Conservation (phyloP, 257 asterid genomes). For the Echium plantagineum region DNA sequence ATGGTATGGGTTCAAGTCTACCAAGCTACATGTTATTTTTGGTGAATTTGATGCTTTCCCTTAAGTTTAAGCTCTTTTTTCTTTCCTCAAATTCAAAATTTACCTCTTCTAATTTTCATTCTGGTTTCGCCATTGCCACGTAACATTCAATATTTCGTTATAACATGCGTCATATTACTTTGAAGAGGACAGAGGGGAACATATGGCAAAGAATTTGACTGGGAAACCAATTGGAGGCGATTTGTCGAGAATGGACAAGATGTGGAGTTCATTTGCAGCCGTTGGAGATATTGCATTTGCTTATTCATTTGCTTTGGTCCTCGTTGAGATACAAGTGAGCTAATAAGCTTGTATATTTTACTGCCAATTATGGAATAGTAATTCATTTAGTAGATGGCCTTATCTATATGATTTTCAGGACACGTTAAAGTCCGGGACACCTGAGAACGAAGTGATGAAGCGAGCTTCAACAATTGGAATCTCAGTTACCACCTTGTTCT, state of each 20-base stretch:
- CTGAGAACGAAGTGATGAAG: conserved; percentile 74
- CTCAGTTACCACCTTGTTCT: conserved; percentile 66
- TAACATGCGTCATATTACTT: neutral
- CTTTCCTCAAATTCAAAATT: too few relatives aligned
- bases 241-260: conserved; percentile 14
- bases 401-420: conserved; percentile 26
- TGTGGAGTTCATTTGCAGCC: conserved; percentile 31
- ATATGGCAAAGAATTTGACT: conserved; percentile 6
- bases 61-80: too few relatives aligned
- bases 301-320: conserved; percentile 37
- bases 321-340: conserved; percentile 35
- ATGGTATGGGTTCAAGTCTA: too few relatives aligned
- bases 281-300: conserved; percentile 52
- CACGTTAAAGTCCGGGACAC: conserved; percentile 67
- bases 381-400: too few relatives aligned
- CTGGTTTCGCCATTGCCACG: too few relatives aligned
- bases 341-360: too few relatives aligned
- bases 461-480: conserved; percentile 63
- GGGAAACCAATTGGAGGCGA: conserved; percentile 10
- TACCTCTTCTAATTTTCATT: too few relatives aligned
- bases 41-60: too few relatives aligned
- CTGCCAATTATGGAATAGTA: too few relatives aligned
- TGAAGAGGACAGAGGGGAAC: conserved; percentile 7
- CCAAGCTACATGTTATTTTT: too few relatives aligned
- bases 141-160: too few relatives aligned